These are phyloP conservation scores for Escovopsis sp. DNA, from an alignment of 2,329 filamentous ascomycete genomes.

Conservation along the genomic window DNA sequence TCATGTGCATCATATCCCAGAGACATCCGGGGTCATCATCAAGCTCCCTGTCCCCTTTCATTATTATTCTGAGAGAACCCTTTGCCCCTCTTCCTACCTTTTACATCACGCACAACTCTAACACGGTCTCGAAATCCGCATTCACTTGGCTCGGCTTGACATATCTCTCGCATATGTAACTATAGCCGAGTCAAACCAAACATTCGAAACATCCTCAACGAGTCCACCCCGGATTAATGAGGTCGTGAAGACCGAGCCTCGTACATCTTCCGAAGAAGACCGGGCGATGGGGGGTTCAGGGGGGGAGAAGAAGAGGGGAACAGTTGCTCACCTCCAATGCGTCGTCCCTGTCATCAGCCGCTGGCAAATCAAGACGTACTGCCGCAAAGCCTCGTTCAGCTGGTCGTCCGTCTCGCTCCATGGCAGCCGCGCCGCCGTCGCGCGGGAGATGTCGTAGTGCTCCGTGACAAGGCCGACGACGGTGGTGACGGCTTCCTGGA, in stretches of 20 bases:
- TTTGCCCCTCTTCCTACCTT: too few species aligned
- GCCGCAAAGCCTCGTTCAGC: background rate
- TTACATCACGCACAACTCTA: background rate
- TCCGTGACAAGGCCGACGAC: background rate
- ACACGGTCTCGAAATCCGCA: conserved; percentile 7
- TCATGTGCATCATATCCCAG: too few species aligned
- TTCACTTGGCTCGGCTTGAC: conserved; percentile 3
- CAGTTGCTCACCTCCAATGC: conserved; percentile 1
- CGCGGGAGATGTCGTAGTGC: conserved; percentile 1
- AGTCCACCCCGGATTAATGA: too few species aligned
- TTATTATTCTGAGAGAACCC: too few species aligned
- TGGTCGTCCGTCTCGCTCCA: conserved; percentile 3
- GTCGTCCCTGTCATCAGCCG: conserved; percentile 2
- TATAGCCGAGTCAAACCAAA: background rate
- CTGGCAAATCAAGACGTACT: conserved; percentile 1
- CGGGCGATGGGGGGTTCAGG: too few species aligned
- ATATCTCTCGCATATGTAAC: conserved; percentile 5
- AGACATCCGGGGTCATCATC: too few species aligned
- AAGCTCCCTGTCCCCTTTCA: too few species aligned
- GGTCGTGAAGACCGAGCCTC: too few species aligned
- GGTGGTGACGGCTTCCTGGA: background rate
- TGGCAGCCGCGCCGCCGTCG: conserved; percentile 1
- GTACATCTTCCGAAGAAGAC: too few species aligned
- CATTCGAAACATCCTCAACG: background rate
- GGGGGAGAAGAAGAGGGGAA: too few species aligned